Conservation (phyloP, 306 rosid species). For the Hippophae tibetana region DNA sequence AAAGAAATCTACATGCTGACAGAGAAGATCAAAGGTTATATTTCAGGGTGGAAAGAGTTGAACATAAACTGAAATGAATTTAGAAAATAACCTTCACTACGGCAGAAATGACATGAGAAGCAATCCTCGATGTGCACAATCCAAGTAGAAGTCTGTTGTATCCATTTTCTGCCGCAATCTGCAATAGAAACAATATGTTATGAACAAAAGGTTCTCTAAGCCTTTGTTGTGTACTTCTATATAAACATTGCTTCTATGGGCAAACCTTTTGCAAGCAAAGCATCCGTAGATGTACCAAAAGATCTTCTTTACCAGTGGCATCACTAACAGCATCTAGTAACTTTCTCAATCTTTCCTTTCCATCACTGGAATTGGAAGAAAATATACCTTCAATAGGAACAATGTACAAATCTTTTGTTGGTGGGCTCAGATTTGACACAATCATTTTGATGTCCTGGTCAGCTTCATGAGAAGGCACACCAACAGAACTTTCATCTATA, state of each 20-base stretch:
- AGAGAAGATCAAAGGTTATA: background rate
- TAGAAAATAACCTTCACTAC: slow-evolving; percentile 60
- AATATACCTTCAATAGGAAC: slow-evolving; percentile 56
- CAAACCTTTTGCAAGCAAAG: slow-evolving; percentile 72
- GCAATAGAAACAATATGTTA: slow-evolving; percentile 11
- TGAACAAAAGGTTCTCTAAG: background rate
- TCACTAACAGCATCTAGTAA: slow-evolving; percentile 44
- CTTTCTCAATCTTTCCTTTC: slow-evolving; percentile 36
- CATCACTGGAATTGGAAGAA: slow-evolving; percentile 39
- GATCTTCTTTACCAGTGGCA: slow-evolving; percentile 79
- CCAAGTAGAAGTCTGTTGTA: slow-evolving; percentile 75
- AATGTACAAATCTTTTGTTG: slow-evolving; percentile 53
- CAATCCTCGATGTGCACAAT: slow-evolving; percentile 77
- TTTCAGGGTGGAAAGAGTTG: background rate
- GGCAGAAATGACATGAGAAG: slow-evolving; percentile 72
- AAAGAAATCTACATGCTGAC: background rate
- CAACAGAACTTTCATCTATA: slow-evolving; percentile 53
- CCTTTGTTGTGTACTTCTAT: slow-evolving; percentile 6
- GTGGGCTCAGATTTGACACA: slow-evolving; percentile 51
- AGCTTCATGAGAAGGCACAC: slow-evolving; percentile 32
- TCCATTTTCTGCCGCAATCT: slow-evolving; percentile 65
- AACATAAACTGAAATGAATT: background rate
- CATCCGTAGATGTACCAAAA: slow-evolving; percentile 61
- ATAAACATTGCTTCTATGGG: slow-evolving; percentile 11
- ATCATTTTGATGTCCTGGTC: slow-evolving; percentile 35